Evolutionary conservation across 805 yeast species (phyloP).

Genomic region (Scheffersomyces stipitis): DNA sequence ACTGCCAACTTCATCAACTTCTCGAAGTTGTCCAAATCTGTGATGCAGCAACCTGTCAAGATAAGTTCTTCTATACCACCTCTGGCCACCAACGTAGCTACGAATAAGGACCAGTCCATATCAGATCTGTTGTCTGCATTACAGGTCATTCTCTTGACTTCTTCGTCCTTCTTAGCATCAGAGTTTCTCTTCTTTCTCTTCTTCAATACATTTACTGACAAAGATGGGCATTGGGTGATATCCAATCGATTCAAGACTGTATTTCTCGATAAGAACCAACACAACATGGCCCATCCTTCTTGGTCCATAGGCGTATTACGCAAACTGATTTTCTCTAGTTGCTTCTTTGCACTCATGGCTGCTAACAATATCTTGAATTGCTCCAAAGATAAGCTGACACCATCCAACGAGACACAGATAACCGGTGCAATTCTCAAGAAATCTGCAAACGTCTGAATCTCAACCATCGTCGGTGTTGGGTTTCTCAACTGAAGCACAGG

Average conservation of each 20-base stretch:
- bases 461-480: conserved; percentile 89
- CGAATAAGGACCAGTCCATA: conserved; percentile 80
- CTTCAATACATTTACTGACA: conserved; percentile 45
- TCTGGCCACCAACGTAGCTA: conserved; percentile 64
- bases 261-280: conserved; percentile 71
- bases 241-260: conserved; percentile 59
- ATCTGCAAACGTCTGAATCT: conserved; percentile 84
- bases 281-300: conserved; percentile 76
- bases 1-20: conserved; percentile 58
- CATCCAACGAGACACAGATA: conserved; percentile 72
- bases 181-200: conserved; percentile 24
- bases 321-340: conserved; percentile 70
- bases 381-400: conserved; percentile 68
- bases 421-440: conserved; percentile 85
- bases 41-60: conserved; percentile 72
- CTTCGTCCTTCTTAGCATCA: conserved; percentile 24
- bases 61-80: conserved; percentile 79
- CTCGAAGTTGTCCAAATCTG: conserved; percentile 54
- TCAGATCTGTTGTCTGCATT: conserved; percentile 60
- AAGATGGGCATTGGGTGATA: conserved; percentile 64
- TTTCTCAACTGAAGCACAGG: conserved; percentile 71
- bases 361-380: conserved; percentile 75
- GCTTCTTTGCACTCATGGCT: conserved; percentile 64
- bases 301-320: conserved; percentile 73
- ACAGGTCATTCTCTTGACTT: conserved; percentile 42